Evolutionary conservation across 768 basidiomycete species (phyloP).

Genomic region (Sarcomyxa edulis): DNA sequence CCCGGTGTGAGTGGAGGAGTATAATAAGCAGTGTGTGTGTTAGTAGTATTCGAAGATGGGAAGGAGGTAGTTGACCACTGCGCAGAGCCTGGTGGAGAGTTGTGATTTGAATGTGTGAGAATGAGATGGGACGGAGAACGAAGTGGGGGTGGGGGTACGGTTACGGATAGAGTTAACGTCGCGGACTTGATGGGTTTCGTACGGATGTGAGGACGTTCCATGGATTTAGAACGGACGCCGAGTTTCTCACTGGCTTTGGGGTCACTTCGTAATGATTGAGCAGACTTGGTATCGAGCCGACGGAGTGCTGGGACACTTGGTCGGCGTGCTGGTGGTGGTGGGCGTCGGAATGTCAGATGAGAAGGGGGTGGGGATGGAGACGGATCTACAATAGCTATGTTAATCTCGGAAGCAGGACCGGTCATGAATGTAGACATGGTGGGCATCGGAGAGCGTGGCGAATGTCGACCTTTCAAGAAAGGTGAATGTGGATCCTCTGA

Average conservation of each 20-base stretch:
- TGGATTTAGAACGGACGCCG: too few species aligned
- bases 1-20: conserved; percentile 51
- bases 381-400: conserved; percentile 37
- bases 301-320: conserved; percentile 63
- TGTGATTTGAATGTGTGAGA: conserved; percentile 50
- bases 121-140: conserved; percentile 26
- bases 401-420: too few species aligned
- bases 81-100: conserved; percentile 49
- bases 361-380: conserved; percentile 68
- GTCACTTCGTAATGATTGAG: conserved; percentile 11
- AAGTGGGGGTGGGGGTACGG: conserved; percentile 11
- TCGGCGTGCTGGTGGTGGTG: conserved; percentile 46
- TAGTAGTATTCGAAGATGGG: conserved; percentile 22
- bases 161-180: conserved; percentile 41
- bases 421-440: conserved; percentile 48
- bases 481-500: conserved; percentile 5
- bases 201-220: conserved; percentile 49
- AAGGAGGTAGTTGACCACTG: conserved; percentile 33
- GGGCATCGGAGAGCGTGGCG: conserved; percentile 46
- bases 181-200: conserved; percentile 54
- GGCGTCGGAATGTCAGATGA: conserved; percentile 46
- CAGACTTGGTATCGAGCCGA: conserved; percentile 45
- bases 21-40: conserved; percentile 44
- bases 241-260: too few species aligned
- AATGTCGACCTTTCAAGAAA: background rate